Conservation (phyloP, 75 land plant species). For the Pseudotsuga menziesii region DNA sequence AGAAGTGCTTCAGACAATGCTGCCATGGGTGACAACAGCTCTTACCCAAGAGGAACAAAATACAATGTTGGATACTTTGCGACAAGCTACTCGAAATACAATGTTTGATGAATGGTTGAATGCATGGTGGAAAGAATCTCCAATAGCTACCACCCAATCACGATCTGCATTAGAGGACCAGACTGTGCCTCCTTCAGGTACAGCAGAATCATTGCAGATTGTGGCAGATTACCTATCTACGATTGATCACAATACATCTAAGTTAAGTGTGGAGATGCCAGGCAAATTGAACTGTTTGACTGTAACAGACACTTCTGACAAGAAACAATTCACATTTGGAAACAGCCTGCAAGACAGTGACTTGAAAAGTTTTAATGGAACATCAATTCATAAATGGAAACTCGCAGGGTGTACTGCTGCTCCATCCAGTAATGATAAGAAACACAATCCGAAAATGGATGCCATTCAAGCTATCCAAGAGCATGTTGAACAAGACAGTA, state of each 20-base stretch:
- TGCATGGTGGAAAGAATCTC: conserved; percentile 72
- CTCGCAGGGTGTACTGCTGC: background rate
- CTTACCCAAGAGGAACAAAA: conserved; percentile 60
- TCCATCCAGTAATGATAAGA: background rate
- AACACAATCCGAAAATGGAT: background rate
- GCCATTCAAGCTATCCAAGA: conserved; percentile 2
- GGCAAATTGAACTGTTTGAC: conserved; percentile 2
- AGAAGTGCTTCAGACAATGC: conserved; percentile 70
- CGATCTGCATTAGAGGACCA: conserved; percentile 17
- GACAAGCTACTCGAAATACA: conserved; percentile 59
- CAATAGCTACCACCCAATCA: conserved; percentile 11
- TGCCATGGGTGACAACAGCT: conserved; percentile 76
- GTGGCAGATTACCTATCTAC: conserved; percentile 47
- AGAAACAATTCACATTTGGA: background rate
- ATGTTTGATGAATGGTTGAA: conserved; percentile 77
- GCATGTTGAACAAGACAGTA: conserved; percentile 12
- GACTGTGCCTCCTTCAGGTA: conserved; percentile 27
- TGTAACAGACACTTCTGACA: background rate
- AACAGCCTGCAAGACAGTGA: background rate
- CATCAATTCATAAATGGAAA: background rate
- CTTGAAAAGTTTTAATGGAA: conserved; percentile 1
- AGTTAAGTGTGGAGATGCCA: conserved; percentile 5
- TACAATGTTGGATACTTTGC: conserved; percentile 53
- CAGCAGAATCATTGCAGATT: conserved; percentile 48
- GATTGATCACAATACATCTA: conserved; percentile 9